phyloP scores from a whole-genome alignment of 1,284 basidiomycete genomes.

The Heterobasidion annosum region DNA sequence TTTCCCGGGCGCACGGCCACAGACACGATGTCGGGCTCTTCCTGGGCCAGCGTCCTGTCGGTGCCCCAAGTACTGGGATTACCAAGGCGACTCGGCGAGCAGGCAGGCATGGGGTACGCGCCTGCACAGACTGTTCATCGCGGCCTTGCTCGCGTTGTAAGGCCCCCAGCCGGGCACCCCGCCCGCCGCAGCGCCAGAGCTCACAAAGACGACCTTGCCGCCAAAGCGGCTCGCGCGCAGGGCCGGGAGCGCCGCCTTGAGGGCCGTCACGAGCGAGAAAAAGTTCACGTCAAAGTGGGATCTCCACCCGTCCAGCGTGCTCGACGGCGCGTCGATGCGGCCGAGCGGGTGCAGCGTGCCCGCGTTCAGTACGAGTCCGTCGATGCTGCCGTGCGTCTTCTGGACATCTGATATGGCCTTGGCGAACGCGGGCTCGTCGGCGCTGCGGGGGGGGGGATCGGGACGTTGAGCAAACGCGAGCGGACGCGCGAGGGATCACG shows the following conservation, averaged over 20 bases:
- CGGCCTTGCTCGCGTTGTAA: conserved; percentile 78
- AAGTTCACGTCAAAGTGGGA: conserved; percentile 75
- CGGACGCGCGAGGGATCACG: conserved; percentile 2
- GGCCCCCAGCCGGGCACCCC: conserved; percentile 65
- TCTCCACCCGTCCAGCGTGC: conserved; percentile 44
- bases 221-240: conserved; percentile 51
- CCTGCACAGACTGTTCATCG: conserved; percentile 79
- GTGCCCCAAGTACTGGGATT: background rate
- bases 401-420: conserved; percentile 38
- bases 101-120: conserved; percentile 10
- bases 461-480: conserved; percentile 6
- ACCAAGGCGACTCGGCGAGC: background rate
- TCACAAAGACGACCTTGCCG: conserved; percentile 72
- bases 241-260: conserved; percentile 58
- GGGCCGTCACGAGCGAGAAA: conserved; percentile 66
- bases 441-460: conserved; percentile 22
- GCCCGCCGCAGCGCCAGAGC: conserved; percentile 72
- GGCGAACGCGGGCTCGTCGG: conserved; percentile 49
- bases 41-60: conserved; percentile 68
- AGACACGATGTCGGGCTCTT: conserved; percentile 67
- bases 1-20: conserved; percentile 80
- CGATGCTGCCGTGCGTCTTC: conserved; percentile 51
- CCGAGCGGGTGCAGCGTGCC: conserved; percentile 52
- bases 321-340: conserved; percentile 27
- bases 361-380: conserved; percentile 76